Percentiles rank a stretch among this genome's conserved stretches.
Evolutionary conservation across 2,329 filamentous ascomycete species (phyloP).

Genomic region (Aureobasidium melanogenum): DNA sequence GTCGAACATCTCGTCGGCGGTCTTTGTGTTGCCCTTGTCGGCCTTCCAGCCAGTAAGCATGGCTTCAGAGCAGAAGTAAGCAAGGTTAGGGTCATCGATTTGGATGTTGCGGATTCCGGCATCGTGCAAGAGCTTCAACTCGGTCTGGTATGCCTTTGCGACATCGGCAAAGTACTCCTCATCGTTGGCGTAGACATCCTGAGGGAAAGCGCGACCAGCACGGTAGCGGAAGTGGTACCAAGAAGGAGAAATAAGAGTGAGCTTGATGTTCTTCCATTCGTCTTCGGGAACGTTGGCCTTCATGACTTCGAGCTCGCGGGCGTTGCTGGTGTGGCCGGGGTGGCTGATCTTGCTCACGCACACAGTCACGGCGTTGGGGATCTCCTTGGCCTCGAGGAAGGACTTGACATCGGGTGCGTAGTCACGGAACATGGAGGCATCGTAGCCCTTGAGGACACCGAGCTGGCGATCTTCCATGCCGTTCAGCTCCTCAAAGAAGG

Average conservation of each 20-base stretch:
- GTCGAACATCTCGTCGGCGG: slow-evolving; percentile 59
- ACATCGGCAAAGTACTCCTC: slow-evolving; percentile 35
- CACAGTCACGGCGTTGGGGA: slow-evolving; percentile 45
- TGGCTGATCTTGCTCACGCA: slow-evolving; percentile 48
- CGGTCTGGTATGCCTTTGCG: slow-evolving; percentile 32
- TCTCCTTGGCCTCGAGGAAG: slow-evolving; percentile 46
- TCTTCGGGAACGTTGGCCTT: slow-evolving; percentile 48
- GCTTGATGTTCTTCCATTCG: slow-evolving; percentile 55
- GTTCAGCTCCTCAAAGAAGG: slow-evolving; percentile 46
- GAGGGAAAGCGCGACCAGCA: slow-evolving; percentile 33
- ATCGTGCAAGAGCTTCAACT: slow-evolving; percentile 30
- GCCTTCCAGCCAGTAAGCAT: slow-evolving; percentile 59
- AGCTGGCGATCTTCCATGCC: slow-evolving; percentile 45
- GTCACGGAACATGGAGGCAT: slow-evolving; percentile 44
- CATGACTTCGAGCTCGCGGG: slow-evolving; percentile 48
- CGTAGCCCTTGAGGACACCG: slow-evolving; percentile 43
- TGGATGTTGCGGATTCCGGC: slow-evolving; percentile 34
- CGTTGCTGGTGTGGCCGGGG: slow-evolving; percentile 41
- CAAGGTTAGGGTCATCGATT: slow-evolving; percentile 34
- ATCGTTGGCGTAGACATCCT: slow-evolving; percentile 33
- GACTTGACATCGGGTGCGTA: slow-evolving; percentile 52
- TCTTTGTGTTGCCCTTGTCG: slow-evolving; percentile 55
- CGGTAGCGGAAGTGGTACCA: slow-evolving; percentile 59
- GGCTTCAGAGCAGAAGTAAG: slow-evolving; percentile 58
- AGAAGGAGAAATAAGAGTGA: slow-evolving; percentile 57